phyloP scores from a whole-genome alignment of 768 basidiomycete species.

The Tylopilus subfusipes region DNA sequence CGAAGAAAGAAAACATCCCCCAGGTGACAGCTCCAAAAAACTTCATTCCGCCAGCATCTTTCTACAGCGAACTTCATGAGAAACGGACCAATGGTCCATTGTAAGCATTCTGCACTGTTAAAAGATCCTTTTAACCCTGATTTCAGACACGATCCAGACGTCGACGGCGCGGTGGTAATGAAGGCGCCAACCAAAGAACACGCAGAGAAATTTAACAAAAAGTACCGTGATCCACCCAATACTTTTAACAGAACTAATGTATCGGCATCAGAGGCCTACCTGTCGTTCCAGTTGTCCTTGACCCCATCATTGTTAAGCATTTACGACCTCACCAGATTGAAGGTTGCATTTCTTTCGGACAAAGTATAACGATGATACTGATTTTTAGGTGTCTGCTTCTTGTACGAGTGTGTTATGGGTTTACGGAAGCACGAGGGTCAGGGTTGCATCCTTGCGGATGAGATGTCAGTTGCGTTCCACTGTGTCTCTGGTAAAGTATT shows the following conservation, averaged over 20 bases:
- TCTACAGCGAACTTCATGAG: constrained; percentile 48
- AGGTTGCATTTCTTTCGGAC: constrained; percentile 42
- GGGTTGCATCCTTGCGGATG: constrained; percentile 95
- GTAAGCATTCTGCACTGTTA: constrained; percentile 7
- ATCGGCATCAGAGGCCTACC: constrained; percentile 48
- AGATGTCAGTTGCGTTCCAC: constrained; percentile 58
- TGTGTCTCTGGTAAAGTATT: constrained; percentile 4
- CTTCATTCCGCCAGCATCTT: constrained; percentile 56
- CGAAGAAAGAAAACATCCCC: constrained; percentile 23
- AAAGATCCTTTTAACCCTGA: not conserved
- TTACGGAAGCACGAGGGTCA: constrained; percentile 85
- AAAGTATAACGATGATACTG: not conserved
- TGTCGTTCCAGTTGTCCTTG: constrained; percentile 81
- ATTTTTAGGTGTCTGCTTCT: constrained; percentile 67
- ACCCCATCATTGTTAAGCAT: constrained; percentile 72
- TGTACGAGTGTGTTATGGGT: constrained; percentile 97
- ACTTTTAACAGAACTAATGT: constrained; percentile 1
- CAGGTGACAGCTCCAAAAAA: constrained; percentile 14
- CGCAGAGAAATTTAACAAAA: constrained; percentile 64
- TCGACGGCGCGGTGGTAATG: constrained; percentile 82
- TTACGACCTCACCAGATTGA: constrained; percentile 90
- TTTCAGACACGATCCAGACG: constrained; percentile 70
- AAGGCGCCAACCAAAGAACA: constrained; percentile 68
- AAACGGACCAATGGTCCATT: constrained; percentile 27
- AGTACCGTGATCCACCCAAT: constrained; percentile 37